These are phyloP conservation scores for Stachybotrys echinatus DNA, from an alignment of 2,329 filamentous ascomycete genomes.

Conservation along the genomic window DNA sequence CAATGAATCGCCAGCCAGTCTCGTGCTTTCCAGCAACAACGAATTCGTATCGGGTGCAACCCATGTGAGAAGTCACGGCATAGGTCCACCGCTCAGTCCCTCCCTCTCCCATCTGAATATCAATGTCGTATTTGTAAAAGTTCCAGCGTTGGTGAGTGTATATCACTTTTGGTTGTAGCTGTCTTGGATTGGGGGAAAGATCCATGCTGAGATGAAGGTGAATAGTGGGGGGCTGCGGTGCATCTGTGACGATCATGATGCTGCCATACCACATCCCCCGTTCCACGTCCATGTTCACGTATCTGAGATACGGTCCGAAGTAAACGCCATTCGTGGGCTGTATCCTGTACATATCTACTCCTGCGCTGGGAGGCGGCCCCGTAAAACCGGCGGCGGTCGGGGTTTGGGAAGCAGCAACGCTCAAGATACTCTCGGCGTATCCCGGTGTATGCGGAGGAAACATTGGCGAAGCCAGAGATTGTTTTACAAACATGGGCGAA, in stretches of 20 bases:
- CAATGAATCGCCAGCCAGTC: constrained; percentile 91
- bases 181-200: constrained; percentile 85
- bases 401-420: constrained; percentile 66
- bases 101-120: constrained; percentile 81
- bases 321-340: constrained; percentile 94
- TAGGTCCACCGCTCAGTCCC: constrained; percentile 90
- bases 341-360: constrained; percentile 91
- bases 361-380: constrained; percentile 80
- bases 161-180: constrained; percentile 77
- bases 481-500: constrained; percentile 60
- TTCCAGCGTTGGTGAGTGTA: constrained; percentile 89
- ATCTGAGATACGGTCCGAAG: constrained; percentile 92
- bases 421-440: constrained; percentile 82
- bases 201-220: constrained; percentile 90
- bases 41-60: constrained; percentile 98
- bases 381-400: constrained; percentile 79
- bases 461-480: constrained; percentile 66
- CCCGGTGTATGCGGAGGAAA: constrained; percentile 78
- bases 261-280: constrained; percentile 87
- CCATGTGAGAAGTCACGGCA: constrained; percentile 91
- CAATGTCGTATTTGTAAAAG: constrained; percentile 92
- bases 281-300: constrained; percentile 96
- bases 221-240: constrained; percentile 88
- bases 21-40: constrained; percentile 86
- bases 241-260: constrained; percentile 88